These are phyloP conservation scores for Geotrichum cucujoidarum DNA, from an alignment of 1,139 yeast genomes.

Conservation along the genomic window DNA sequence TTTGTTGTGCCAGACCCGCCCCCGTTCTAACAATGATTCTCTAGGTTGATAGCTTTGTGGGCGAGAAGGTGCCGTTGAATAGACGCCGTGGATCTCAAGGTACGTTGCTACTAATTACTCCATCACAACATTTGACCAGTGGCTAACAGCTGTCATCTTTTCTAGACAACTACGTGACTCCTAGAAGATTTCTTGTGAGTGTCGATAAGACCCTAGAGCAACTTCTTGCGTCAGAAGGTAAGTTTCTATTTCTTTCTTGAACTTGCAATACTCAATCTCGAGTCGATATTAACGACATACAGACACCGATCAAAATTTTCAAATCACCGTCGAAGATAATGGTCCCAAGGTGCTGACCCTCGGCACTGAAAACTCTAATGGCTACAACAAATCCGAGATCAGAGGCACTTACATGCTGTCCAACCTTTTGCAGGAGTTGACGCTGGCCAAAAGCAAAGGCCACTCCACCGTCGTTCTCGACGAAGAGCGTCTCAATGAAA, in stretches of 20 bases:
- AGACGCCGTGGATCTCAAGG: slow-evolving; percentile 24
- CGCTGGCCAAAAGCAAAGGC: slow-evolving; percentile 79
- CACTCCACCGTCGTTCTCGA: slow-evolving; percentile 71
- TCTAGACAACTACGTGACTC: slow-evolving; percentile 51
- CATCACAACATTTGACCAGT: background rate
- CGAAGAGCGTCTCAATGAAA: slow-evolving; percentile 78
- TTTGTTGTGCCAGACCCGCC: background rate
- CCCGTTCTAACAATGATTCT: background rate
- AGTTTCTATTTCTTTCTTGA: background rate
- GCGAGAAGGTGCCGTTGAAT: slow-evolving; percentile 2
- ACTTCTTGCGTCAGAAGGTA: slow-evolving; percentile 57
- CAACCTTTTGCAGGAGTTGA: slow-evolving; percentile 80
- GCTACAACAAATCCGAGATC: slow-evolving; percentile 65
- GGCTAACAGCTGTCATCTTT: no score
- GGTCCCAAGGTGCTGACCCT: slow-evolving; percentile 86
- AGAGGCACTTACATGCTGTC: slow-evolving; percentile 91
- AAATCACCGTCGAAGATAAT: slow-evolving; percentile 85
- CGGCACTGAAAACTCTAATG: slow-evolving; percentile 82
- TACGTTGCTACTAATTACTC: slow-evolving; percentile 14
- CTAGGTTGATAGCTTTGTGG: slow-evolving; percentile 14
- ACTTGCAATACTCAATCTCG: background rate
- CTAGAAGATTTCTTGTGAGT: slow-evolving; percentile 67
- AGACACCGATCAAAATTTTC: slow-evolving; percentile 81
- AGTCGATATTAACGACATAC: background rate
- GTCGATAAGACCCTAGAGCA: slow-evolving; percentile 69